Percentiles rank a stretch among this genome's conserved stretches.
Evolutionary conservation across 2,329 filamentous ascomycete genomes (phyloP).

Genomic region (Hirsutella rhossiliensis): DNA sequence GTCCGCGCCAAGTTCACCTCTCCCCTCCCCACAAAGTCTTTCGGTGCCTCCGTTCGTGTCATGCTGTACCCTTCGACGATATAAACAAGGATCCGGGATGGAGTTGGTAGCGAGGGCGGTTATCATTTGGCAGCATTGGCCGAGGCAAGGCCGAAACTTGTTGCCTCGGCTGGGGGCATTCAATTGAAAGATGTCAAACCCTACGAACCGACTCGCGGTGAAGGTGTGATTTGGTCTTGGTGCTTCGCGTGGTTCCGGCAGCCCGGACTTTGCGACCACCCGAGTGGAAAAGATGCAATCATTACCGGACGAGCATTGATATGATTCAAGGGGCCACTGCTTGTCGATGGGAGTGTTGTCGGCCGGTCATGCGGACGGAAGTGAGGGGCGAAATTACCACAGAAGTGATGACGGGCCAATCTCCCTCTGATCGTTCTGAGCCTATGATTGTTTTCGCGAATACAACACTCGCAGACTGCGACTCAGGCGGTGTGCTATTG

Average conservation of each 20-base stretch:
- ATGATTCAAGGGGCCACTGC: too few relatives aligned
- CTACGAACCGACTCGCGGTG: slow-evolving; percentile 15
- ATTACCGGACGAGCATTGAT: not conserved
- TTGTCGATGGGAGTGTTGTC: too few relatives aligned
- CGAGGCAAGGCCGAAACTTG: slow-evolving; percentile 45
- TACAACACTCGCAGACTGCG: too few relatives aligned
- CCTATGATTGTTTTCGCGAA: too few relatives aligned
- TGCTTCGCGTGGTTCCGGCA: not conserved
- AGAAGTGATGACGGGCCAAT: too few relatives aligned
- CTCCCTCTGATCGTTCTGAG: too few relatives aligned
- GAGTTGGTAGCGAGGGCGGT: slow-evolving; percentile 53
- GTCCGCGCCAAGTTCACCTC: slow-evolving; percentile 94
- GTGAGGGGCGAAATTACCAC: too few relatives aligned
- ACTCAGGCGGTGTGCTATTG: too few relatives aligned
- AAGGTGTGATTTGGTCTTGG: not conserved
- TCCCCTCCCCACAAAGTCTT: slow-evolving; percentile 93
- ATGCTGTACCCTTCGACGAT: slow-evolving; percentile 98
- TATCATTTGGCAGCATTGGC: slow-evolving; percentile 48
- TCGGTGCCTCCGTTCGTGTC: slow-evolving; percentile 90
- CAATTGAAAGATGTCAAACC: slow-evolving; percentile 39
- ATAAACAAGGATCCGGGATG: slow-evolving; percentile 52
- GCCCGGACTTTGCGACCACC: not conserved
- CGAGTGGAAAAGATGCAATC: not conserved
- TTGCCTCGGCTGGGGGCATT: slow-evolving; percentile 40
- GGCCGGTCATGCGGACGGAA: too few relatives aligned